Conservation (phyloP, 805 yeast species). For the Kuraishia hungarica region DNA sequence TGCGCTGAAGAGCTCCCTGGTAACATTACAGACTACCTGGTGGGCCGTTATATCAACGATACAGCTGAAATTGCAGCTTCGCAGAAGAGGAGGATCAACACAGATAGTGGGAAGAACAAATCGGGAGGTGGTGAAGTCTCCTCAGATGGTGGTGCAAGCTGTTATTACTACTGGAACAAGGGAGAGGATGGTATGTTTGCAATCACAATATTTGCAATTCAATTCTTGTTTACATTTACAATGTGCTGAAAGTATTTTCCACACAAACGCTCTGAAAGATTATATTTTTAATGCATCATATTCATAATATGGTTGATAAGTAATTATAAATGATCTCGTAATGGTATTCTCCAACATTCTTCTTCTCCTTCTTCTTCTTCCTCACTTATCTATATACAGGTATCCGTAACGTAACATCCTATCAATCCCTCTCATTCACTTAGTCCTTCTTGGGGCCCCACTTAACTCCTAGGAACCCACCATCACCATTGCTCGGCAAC, state of each 20-base stretch:
- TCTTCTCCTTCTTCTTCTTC: background rate
- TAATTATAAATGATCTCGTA: no score
- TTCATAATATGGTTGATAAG: background rate
- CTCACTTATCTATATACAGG: background rate
- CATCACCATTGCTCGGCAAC: conserved; percentile 20
- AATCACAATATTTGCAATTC: background rate
- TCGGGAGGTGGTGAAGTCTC: background rate
- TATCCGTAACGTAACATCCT: no score
- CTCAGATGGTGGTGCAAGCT: background rate
- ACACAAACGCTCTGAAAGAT: no score
- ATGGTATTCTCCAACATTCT: no score
- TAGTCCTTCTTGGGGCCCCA: conserved; percentile 74
- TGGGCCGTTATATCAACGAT: background rate
- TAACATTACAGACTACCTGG: background rate
- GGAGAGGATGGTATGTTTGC: background rate
- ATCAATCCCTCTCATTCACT: no score
- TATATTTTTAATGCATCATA: no score
- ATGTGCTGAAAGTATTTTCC: background rate
- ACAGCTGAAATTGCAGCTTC: background rate
- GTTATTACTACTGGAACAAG: background rate
- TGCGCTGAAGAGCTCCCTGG: background rate
- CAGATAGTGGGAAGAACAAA: background rate
- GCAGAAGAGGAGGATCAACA: background rate
- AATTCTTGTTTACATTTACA: background rate
- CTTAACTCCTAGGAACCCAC: conserved; percentile 70